These are phyloP conservation scores for Clonostachys rhizophaga DNA, from an alignment of 2,329 filamentous ascomycete genomes.

Conservation along the genomic window DNA sequence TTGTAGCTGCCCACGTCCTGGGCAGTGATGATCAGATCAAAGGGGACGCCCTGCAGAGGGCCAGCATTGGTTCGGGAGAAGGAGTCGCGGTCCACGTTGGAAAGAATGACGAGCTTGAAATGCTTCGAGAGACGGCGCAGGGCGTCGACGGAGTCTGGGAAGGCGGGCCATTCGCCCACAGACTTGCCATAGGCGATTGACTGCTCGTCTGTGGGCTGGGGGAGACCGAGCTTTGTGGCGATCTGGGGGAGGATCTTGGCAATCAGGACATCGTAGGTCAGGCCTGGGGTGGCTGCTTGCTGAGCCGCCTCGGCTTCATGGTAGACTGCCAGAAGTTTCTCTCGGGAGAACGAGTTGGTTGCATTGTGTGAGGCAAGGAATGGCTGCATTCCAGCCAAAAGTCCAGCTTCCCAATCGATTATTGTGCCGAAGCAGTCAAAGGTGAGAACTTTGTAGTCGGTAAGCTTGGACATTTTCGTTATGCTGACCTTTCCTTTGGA, in stretches of 20 bases:
- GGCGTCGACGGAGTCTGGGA: constrained; percentile 52
- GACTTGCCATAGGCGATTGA: constrained; percentile 44
- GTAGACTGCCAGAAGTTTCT: constrained; percentile 32
- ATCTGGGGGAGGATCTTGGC: constrained; percentile 38
- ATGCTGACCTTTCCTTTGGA: too few relatives aligned
- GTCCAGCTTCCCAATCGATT: constrained; percentile 71
- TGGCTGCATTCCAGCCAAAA: constrained; percentile 48
- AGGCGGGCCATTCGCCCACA: constrained; percentile 52
- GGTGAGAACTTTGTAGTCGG: constrained; percentile 41
- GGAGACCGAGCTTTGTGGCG: constrained; percentile 33
- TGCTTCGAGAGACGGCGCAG: constrained; percentile 40
- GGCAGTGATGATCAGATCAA: constrained; percentile 64
- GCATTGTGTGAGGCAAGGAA: constrained; percentile 28
- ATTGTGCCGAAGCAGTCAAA: constrained; percentile 82
- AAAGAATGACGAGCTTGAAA: constrained; percentile 55
- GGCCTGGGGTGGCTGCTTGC: constrained; percentile 48
- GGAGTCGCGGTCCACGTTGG: constrained; percentile 50
- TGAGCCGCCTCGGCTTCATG: constrained; percentile 42
- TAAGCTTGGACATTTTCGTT: constrained; percentile 3
- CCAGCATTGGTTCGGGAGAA: constrained; percentile 39
- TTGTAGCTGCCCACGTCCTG: constrained; percentile 71
- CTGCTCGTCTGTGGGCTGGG: constrained; percentile 26
- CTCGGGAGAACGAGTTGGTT: constrained; percentile 16
- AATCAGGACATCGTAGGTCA: constrained; percentile 58
- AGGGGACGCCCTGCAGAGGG: constrained; percentile 39